Conservation (phyloP, 495 filamentous ascomycete genomes). For the Parathielavia appendiculata region DNA sequence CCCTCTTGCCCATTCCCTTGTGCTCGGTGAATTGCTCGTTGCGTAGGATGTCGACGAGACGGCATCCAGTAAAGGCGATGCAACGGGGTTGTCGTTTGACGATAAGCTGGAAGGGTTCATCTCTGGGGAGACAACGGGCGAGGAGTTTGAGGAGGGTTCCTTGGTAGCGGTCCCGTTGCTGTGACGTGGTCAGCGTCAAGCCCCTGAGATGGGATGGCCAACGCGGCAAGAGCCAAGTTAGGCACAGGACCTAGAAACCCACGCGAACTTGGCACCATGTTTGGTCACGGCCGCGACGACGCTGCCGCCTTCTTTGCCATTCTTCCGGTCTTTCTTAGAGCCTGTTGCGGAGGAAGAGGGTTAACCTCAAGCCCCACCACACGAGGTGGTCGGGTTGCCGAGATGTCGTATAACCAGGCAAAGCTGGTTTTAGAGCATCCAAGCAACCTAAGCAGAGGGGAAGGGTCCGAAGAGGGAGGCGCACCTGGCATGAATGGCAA, state of each 20-base stretch:
- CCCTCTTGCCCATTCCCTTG: constrained; percentile 51
- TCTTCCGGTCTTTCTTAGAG: constrained; percentile 48
- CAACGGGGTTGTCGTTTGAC: constrained; percentile 34
- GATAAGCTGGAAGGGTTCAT: constrained; percentile 36
- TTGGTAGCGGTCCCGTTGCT: constrained; percentile 34
- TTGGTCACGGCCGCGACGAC: constrained; percentile 50
- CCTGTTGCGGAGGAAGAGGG: constrained; percentile 22
- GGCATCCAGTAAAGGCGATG: constrained; percentile 43
- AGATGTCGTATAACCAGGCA: neutral
- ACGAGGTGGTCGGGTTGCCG: neutral
- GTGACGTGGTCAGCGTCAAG: constrained; percentile 25
- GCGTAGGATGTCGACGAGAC: constrained; percentile 43
- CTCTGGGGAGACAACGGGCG: constrained; percentile 41
- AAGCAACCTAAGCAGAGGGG: too few relatives aligned
- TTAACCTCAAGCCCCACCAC: constrained; percentile 15
- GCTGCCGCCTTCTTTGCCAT: constrained; percentile 48
- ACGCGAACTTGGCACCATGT: constrained; percentile 49
- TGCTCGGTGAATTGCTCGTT: constrained; percentile 44
- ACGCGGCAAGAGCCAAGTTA: constrained; percentile 8
- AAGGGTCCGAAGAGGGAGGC: constrained; percentile 18
- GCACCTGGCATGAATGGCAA: constrained; percentile 46
- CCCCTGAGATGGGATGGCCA: neutral
- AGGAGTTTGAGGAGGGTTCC: constrained; percentile 36
- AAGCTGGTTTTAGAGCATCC: too few relatives aligned
- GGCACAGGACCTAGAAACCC: constrained; percentile 22